These are phyloP conservation scores for Epichloe scottii DNA, from an alignment of 2,329 filamentous ascomycete genomes.

Conservation along the genomic window DNA sequence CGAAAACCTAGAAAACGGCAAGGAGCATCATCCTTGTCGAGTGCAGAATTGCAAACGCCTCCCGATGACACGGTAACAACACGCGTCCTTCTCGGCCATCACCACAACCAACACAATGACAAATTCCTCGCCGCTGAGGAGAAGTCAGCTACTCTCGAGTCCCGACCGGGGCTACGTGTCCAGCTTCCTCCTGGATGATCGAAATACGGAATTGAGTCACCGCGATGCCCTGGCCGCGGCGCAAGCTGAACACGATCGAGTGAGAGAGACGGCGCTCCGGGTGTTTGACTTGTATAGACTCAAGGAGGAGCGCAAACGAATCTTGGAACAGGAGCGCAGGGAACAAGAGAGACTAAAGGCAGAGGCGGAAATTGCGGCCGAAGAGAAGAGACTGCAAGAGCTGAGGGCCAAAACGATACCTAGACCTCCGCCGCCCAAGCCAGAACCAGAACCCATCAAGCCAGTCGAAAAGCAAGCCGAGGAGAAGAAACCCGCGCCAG, in stretches of 20 bases:
- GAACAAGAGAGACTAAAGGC: slow-evolving; percentile 33
- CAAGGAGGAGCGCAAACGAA: slow-evolving; percentile 30
- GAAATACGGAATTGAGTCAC: slow-evolving; percentile 51
- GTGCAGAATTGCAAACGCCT: too few relatives aligned
- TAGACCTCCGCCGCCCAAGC: slow-evolving; percentile 27
- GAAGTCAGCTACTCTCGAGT: slow-evolving; percentile 27
- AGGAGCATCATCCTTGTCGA: background rate
- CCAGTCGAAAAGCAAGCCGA: background rate
- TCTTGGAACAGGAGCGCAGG: slow-evolving; percentile 31
- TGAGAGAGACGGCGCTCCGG: slow-evolving; percentile 39
- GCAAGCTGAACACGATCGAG: slow-evolving; percentile 51
- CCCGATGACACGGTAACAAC: slow-evolving; percentile 1
- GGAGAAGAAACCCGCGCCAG: background rate
- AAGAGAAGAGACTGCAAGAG: slow-evolving; percentile 35
- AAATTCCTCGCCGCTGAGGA: slow-evolving; percentile 29
- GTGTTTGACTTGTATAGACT: slow-evolving; percentile 36
- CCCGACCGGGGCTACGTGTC: slow-evolving; percentile 38
- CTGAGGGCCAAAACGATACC: slow-evolving; percentile 33
- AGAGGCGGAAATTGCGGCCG: slow-evolving; percentile 32
- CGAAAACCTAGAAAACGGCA: background rate
- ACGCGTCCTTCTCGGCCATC: background rate
- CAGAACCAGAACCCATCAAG: slow-evolving; percentile 13
- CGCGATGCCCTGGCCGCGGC: slow-evolving; percentile 54
- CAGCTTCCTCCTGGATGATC: slow-evolving; percentile 47
- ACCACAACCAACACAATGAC: slow-evolving; percentile 23